Evolutionary conservation across 2,329 filamentous ascomycete species (phyloP).

Genomic region (Colletotrichum sp.): DNA sequence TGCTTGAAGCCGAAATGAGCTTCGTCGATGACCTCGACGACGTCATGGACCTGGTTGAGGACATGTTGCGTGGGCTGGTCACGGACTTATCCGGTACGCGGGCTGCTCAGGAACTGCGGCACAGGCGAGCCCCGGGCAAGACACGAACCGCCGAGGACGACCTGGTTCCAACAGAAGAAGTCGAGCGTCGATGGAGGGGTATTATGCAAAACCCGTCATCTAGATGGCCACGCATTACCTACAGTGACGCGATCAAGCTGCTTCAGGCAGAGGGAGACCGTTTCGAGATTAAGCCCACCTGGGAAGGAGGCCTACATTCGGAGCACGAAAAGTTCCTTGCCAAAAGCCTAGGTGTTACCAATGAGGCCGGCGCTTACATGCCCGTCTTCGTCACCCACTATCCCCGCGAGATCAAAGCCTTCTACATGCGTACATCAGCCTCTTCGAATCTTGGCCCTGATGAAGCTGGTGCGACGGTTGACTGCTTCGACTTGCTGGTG

Average conservation of each 20-base stretch:
- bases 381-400: slow-evolving; percentile 95
- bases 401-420: slow-evolving; percentile 87
- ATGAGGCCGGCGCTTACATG: slow-evolving; percentile 50
- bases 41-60: slow-evolving; percentile 82
- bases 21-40: slow-evolving; percentile 74
- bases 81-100: slow-evolving; percentile 43
- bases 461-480: slow-evolving; percentile 63
- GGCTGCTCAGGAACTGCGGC: slow-evolving; percentile 50
- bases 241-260: slow-evolving; percentile 75
- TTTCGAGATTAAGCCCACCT: slow-evolving; percentile 74
- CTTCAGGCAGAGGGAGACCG: slow-evolving; percentile 64
- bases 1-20: slow-evolving; percentile 91
- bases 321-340: slow-evolving; percentile 95
- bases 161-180: slow-evolving; percentile 50
- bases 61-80: slow-evolving; percentile 68
- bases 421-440: slow-evolving; percentile 65
- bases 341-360: slow-evolving; percentile 59
- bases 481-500: slow-evolving; percentile 89
- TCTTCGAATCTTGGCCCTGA: neutral
- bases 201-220: slow-evolving; percentile 51
- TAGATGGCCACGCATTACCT: slow-evolving; percentile 83
- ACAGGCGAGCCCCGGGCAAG: slow-evolving; percentile 15
- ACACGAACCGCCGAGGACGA: slow-evolving; percentile 33
- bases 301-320: slow-evolving; percentile 79
- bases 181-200: slow-evolving; percentile 75